Percentiles rank a stretch among this genome's conserved stretches.
Evolutionary conservation across 139 green algal species (phyloP).

Genomic region (Asterochloris erici): DNA sequence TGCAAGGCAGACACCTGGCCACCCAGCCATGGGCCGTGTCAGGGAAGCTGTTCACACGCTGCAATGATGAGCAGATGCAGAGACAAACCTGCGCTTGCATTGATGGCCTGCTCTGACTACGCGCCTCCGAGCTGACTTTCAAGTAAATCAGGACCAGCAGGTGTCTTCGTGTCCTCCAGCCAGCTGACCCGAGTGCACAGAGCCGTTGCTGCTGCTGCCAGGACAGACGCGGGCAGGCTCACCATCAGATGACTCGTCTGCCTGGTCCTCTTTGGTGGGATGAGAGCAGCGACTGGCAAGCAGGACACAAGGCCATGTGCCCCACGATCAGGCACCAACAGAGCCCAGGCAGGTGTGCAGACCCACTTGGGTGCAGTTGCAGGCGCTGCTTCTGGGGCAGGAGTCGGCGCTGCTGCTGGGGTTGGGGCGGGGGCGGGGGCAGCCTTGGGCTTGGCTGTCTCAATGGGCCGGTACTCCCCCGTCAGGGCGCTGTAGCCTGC

Average conservation of each 20-base stretch:
- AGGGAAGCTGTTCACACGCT: background rate
- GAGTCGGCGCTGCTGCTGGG: background rate
- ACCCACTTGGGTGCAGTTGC: background rate
- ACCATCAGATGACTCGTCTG: background rate
- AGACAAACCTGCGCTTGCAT: no score
- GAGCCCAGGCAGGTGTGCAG: background rate
- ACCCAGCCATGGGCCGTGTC: background rate
- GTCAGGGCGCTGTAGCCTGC: constrained; percentile 35
- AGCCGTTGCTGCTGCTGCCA: background rate
- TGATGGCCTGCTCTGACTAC: no score
- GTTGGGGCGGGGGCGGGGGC: background rate
- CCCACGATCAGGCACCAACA: background rate
- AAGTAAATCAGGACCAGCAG: no score
- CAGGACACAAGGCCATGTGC: background rate
- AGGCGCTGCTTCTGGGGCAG: background rate
- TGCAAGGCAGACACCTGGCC: background rate
- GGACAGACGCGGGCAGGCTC: background rate
- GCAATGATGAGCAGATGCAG: no score
- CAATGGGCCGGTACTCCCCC: constrained; percentile 41
- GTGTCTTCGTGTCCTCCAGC: no score
- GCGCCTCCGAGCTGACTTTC: no score
- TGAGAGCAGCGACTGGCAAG: background rate
- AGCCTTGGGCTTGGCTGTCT: background rate
- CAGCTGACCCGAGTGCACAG: no score
- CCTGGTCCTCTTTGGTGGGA: background rate